Base-by-base conservation (phyloP, 768 basidiomycete species). In the Naganishia vishniacii region DNA sequence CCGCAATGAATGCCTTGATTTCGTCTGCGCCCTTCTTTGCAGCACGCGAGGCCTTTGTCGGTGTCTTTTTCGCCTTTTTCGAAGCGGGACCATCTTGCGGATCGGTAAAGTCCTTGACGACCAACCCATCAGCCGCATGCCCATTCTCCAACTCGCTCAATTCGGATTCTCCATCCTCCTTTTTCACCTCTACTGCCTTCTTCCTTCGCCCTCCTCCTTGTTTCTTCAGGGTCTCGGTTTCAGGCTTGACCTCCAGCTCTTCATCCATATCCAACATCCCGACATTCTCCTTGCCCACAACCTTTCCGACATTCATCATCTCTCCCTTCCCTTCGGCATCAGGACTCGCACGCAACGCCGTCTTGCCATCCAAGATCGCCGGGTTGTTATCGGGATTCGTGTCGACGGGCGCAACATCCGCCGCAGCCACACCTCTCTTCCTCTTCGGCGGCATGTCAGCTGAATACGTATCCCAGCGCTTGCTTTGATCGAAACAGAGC, bases 11-110 rank as follows among this genome's bases (percentile, higher is more conserved):
- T 18, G 65, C 65, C 48, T 66, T 66, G 61, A 66, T 66, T 45
- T 66, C 65, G 34, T 66, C 65, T 5, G 65, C 31, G 2, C 65
- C 65, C 44, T 62, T 66, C 46, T 66, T 66, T 11, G 65, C 65
- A 4, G 65, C 65, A 15, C 45, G 29, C 0, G 60, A 62, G 5
- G 65, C 65, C 34, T 66, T 66, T 4, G 65, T 66, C 26, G 65
- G 65, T 53, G 48, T 59, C 34, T 47, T 53, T 23, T 58, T 62
- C 16, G 49, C 28, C 23, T 62, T 61, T 40, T 66, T 66, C n/a
- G 46, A 15, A 16, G 62, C 25, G 34, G 62, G 45, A n/a, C 20
- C 37, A 26, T 31, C 48, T 23, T 6, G 4, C 7, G 62, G 34
- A 8, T 63, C 40, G 58, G 41, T 42, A n/a, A 47, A 61, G 15